Base-by-base conservation (phyloP, 2,329 filamentous ascomycete species). In the Dichotomopilus funicola region DNA sequence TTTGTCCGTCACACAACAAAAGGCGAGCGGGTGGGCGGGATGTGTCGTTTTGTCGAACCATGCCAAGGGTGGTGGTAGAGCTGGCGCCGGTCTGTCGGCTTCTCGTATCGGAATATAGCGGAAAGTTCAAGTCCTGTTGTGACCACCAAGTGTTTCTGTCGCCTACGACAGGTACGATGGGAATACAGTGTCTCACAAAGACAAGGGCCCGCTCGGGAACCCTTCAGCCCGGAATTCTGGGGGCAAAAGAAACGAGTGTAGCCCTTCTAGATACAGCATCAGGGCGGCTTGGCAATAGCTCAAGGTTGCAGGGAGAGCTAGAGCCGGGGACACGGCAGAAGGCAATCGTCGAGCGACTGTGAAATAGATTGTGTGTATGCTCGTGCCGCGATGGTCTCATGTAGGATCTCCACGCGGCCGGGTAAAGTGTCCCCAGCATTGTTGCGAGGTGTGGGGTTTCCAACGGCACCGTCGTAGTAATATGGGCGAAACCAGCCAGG, bases 201-300 rank as follows among this genome's bases (percentile, higher is more conserved):
- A 35, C 50, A 40, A 31, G 45, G 53, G 35, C 34, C 38, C n/a
- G 53, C 46, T 55, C 55, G 36, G 43, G 19, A 47, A 43, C 36
- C 27, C 43, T 54, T 55, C 60, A 60, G 54, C 51, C 60, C 60
- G 60, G 57, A 56, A 62, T 34, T 54, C 54, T 57, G 62, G 59
- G 62, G 61, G 42, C 54, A 27, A 27, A 27, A 55, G 51, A 51
- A 52, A 48, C 56, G 43, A 44, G 33, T 49, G 3, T 42, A 12
- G 52, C 31, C 27, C 19, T 43, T 43, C 19, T 27, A 27, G 19
- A 27, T 50, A 50, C 36, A 48, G 50, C 54, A 59, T 51, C 43
- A 51, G 44, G 38, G n/a, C 37, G 53, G 34, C 34, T 31, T 36
- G 37, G n/a, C 42, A 49, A 46, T 54, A 5, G 33, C 37, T 31